Conservation (phyloP, 345 rosid species). For the Brassica cretica region DNA sequence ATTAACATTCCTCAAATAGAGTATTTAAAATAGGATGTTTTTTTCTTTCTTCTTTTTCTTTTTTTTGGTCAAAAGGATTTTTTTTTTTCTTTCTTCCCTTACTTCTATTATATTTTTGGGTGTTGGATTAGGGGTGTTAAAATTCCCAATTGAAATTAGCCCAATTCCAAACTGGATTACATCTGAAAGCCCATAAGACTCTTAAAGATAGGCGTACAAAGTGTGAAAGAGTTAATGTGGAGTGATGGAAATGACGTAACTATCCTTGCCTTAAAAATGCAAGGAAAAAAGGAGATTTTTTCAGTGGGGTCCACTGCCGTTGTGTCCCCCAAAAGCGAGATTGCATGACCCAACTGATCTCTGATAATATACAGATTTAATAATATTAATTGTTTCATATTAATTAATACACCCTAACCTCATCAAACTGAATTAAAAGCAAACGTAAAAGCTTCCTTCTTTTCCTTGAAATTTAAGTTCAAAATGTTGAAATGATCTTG, state of each 20-base stretch:
- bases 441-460: neutral
- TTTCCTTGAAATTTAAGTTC: neutral
- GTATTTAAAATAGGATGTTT: too few species aligned
- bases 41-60: too few species aligned
- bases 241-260: neutral
- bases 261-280: neutral
- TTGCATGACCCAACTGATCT: conserved; percentile 40
- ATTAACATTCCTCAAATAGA: neutral
- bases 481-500: neutral
- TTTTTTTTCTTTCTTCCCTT: too few species aligned
- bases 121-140: too few species aligned
- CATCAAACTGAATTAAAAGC: conserved; percentile 30
- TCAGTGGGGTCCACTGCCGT: conserved; percentile 44
- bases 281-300: conserved; percentile 17
- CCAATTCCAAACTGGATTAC: too few species aligned
- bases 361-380: neutral
- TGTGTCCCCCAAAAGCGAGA: conserved; percentile 23
- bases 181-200: too few species aligned
- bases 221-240: neutral
- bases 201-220: neutral
- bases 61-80: too few species aligned
- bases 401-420: conserved; percentile 25
- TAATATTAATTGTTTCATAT: neutral
- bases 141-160: too few species aligned
- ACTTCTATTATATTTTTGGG: too few species aligned